Conservation (phyloP, 352 stramenopile species). For the Sclerospora graminicola region DNA sequence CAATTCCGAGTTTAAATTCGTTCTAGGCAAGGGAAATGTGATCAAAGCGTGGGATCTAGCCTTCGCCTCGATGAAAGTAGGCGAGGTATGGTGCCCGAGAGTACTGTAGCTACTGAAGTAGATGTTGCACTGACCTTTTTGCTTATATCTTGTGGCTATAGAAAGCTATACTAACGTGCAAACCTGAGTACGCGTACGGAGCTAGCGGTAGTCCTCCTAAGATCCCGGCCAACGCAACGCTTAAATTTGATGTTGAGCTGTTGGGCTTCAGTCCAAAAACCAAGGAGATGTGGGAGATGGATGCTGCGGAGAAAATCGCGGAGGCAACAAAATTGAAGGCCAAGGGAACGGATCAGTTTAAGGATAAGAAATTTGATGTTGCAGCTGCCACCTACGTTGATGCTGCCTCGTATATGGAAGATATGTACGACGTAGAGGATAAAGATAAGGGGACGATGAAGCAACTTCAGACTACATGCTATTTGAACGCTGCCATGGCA, state of each 20-base stretch:
- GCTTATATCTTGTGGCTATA: conserved; percentile 12
- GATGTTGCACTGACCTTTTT: conserved; percentile 3
- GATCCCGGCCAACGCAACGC: conserved; percentile 89
- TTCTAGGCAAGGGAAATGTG: conserved; percentile 81
- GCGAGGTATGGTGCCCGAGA: conserved; percentile 46
- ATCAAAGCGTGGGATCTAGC: conserved; percentile 86
- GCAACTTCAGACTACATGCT: conserved; percentile 82
- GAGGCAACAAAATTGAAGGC: conserved; percentile 85
- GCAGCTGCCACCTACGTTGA: conserved; percentile 81
- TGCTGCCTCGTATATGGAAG: conserved; percentile 74
- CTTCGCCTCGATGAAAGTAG: conserved; percentile 92
- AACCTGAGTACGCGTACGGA: conserved; percentile 91
- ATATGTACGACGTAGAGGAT: conserved; percentile 80
- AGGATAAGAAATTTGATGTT: conserved; percentile 77
- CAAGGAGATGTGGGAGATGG: conserved; percentile 92
- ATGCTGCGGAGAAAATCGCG: conserved; percentile 69
- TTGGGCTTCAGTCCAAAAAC: conserved; percentile 91
- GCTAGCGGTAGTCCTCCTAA: conserved; percentile 85
- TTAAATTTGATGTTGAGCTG: conserved; percentile 96
- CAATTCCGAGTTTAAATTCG: conserved; percentile 82
- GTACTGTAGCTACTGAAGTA: not conserved
- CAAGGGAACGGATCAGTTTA: conserved; percentile 90
- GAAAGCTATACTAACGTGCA: conserved; percentile 89
- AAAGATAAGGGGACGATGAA: conserved; percentile 82
- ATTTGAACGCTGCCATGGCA: conserved; percentile 92